Evolutionary conservation across 176 grass and related monocot species (phyloP), one percentile per base, ranked within the genome.

Genomic region (Triticum dicoccoides): DNA sequence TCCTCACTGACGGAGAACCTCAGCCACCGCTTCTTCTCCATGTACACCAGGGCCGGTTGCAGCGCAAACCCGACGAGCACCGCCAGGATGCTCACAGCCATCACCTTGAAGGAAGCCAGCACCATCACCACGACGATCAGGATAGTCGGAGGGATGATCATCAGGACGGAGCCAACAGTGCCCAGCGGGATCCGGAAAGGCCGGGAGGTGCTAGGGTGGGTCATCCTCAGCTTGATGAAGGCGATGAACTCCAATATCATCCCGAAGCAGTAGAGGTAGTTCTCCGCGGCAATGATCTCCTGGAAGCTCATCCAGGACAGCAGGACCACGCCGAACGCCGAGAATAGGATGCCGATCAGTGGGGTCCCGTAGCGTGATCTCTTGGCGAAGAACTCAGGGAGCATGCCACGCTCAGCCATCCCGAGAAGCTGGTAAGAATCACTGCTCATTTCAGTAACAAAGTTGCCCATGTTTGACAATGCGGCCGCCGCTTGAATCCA

Each of bases 221-320:
- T 90, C 17, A 92, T 21, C 85, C 96, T 87, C 8, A 91, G 84
- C 77, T 83, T 93, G 78, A 98, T 80, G 83, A 98, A 98, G 51
- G 96, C 96, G 5, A 98, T 85, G 86, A 98, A 98, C 63, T 98
- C 96, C 68, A 98, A 29, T 35, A 98, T 89, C 96, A 98, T 98
- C n/a, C 96, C 96, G 0, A 94, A 94, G 83, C 93, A 98, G 82
- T 98, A 95, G 8, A 98, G 89, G 62, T 95, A 95, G 83, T 95
- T 95, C 65, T 95, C 96, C 0, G 91, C 91, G 0, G 93, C 93
- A 11, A 95, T 81, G 59, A 98, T 98, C 81, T 98, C 96, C 79
- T 95, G 93, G 86, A 98, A 98, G 78, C 91, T 98, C 85, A 77
- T 70, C 88, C 88, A 90, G 4, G 91, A 93, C 27, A 93, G 82